A percentile compares a stretch with the other conserved stretches of the same genome.
Conservation (phyloP, 1,284 basidiomycete genomes). For the Ganoderma resinaceum region DNA sequence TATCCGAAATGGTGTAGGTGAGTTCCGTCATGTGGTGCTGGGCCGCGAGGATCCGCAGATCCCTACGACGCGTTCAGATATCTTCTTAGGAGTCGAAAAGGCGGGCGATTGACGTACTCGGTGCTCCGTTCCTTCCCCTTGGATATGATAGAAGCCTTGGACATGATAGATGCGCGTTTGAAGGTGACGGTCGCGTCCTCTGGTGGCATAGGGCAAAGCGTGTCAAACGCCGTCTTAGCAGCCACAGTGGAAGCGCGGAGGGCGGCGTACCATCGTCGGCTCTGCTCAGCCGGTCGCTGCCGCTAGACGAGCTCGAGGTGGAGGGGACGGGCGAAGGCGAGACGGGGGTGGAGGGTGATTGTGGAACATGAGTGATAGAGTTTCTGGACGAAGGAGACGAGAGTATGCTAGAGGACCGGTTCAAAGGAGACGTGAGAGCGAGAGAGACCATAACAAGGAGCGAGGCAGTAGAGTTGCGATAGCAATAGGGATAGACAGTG, state of each 20-base stretch:
- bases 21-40: slow-evolving; percentile 87
- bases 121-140: slow-evolving; percentile 62
- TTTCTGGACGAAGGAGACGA: slow-evolving; percentile 39
- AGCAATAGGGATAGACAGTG: slow-evolving; percentile 36
- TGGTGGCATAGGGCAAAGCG: slow-evolving; percentile 37
- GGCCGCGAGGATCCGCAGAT: slow-evolving; percentile 74
- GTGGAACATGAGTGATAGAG: slow-evolving; percentile 41
- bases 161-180: slow-evolving; percentile 51
- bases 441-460: slow-evolving; percentile 52
- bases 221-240: slow-evolving; percentile 15
- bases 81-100: neutral
- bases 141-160: slow-evolving; percentile 40
- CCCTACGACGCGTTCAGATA: slow-evolving; percentile 48
- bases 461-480: slow-evolving; percentile 36
- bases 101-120: slow-evolving; percentile 44
- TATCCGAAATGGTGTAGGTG: slow-evolving; percentile 82
- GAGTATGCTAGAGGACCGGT: slow-evolving; percentile 44
- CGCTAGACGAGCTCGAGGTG: slow-evolving; percentile 57
- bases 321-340: slow-evolving; percentile 48
- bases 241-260: slow-evolving; percentile 12
- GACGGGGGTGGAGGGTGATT: slow-evolving; percentile 47
- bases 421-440: slow-evolving; percentile 45
- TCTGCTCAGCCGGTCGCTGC: slow-evolving; percentile 54
- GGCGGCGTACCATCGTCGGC: slow-evolving; percentile 64
- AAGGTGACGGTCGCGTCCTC: slow-evolving; percentile 75